Conservation (phyloP, 2,329 filamentous ascomycete genomes). For the Microcyclospora tardicrescens region DNA sequence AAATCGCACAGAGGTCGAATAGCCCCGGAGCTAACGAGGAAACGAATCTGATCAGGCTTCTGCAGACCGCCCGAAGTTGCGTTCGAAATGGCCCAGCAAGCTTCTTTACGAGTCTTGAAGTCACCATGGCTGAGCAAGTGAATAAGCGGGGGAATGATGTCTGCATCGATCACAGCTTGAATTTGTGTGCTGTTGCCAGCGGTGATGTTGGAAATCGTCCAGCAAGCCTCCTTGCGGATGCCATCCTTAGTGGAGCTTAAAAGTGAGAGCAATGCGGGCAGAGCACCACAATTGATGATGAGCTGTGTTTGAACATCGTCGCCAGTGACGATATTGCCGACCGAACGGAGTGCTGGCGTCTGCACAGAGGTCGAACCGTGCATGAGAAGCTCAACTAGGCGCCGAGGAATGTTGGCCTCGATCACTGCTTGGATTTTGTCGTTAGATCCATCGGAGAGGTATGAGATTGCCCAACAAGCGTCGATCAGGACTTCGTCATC, state of each 20-base stretch:
- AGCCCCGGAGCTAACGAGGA: constrained; percentile 83
- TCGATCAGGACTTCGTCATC: constrained; percentile 98
- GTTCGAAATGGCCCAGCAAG: constrained; percentile 99
- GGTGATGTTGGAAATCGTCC: constrained; percentile 99
- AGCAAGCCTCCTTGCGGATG: constrained; percentile 98
- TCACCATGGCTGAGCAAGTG: constrained; percentile 93
- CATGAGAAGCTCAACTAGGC: constrained; percentile 93
- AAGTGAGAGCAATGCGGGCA: constrained; percentile 83
- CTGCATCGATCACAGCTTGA: constrained; percentile 89
- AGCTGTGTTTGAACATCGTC: constrained; percentile 98
- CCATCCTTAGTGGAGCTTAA: constrained; percentile 96
- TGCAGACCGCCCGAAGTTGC: constrained; percentile 94
- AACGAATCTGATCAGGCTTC: constrained; percentile 97
- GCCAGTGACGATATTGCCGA: constrained; percentile 97
- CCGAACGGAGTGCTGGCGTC: constrained; percentile 89
- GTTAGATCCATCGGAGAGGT: constrained; percentile 93
- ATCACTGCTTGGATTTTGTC: constrained; percentile 99
- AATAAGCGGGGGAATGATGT: constrained; percentile 92
- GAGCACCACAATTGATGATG: constrained; percentile 94
- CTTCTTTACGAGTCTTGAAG: constrained; percentile 98
- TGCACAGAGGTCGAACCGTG: constrained; percentile 97
- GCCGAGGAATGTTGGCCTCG: constrained; percentile 90
- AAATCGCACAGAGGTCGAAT: constrained; percentile 96
- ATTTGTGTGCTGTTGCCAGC: constrained; percentile 97
- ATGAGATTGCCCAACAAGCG: constrained; percentile 98